phyloP scores from a whole-genome alignment of 257 asterid species.

The Solanum habrochaites region DNA sequence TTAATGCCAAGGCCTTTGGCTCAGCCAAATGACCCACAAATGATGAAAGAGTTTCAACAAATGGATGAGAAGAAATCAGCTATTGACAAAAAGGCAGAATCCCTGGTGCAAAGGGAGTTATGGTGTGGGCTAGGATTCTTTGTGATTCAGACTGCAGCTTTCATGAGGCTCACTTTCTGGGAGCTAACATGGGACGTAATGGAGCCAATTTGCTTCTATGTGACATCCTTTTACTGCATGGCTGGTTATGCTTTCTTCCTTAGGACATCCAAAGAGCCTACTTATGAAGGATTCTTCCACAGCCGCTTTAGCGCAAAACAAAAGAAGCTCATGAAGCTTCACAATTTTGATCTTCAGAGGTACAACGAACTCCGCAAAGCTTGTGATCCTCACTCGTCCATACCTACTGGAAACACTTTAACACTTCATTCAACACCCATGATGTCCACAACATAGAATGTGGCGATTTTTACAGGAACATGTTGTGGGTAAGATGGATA shows the following conservation, averaged over 20 bases:
- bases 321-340: slow-evolving; percentile 39
- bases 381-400: slow-evolving; percentile 12
- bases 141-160: slow-evolving; percentile 61
- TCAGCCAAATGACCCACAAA: slow-evolving; percentile 29
- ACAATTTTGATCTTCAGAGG: slow-evolving; percentile 42
- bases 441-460: neutral
- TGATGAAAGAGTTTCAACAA: slow-evolving; percentile 41
- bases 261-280: slow-evolving; percentile 62
- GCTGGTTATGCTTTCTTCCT: slow-evolving; percentile 73
- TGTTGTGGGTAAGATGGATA: neutral
- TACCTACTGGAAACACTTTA: neutral
- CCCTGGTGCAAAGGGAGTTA: slow-evolving; percentile 46
- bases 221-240: slow-evolving; percentile 66
- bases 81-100: slow-evolving; percentile 51
- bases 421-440: neutral
- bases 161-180: slow-evolving; percentile 94
- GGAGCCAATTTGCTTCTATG: slow-evolving; percentile 93
- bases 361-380: slow-evolving; percentile 46
- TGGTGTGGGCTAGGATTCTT: slow-evolving; percentile 64
- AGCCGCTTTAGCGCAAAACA: slow-evolving; percentile 62
- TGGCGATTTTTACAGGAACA: neutral
- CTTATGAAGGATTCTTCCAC: slow-evolving; percentile 68
- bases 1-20: slow-evolving; percentile 35
- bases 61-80: slow-evolving; percentile 49
- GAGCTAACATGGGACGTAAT: slow-evolving; percentile 92